Evolutionary conservation across 2,329 filamentous ascomycete genomes (phyloP).

Genomic region (Parastagonospora nodorum): DNA sequence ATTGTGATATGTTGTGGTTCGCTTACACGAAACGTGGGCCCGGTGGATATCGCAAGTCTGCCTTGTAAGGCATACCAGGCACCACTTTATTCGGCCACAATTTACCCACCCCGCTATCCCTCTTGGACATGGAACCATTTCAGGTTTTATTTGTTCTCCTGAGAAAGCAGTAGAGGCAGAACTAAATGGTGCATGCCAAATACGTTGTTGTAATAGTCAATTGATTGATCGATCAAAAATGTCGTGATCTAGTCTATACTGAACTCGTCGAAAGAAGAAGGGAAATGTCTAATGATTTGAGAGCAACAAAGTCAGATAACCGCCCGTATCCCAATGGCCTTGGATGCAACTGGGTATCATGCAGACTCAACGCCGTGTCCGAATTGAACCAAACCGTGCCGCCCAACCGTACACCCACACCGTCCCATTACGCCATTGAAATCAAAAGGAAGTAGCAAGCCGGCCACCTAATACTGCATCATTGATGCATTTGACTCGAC

Average conservation of each 20-base stretch:
- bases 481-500: neutral
- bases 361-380: neutral
- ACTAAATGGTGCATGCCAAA: too few species aligned
- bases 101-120: too few species aligned
- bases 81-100: neutral
- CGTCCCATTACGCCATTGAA: neutral
- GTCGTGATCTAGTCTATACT: neutral
- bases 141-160: neutral
- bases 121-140: neutral
- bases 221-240: neutral
- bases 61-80: conserved; percentile 4
- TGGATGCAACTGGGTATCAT: conserved; percentile 1
- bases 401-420: neutral
- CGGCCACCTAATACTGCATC: neutral
- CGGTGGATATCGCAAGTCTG: conserved; percentile 2
- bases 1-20: neutral
- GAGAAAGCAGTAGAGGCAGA: too few species aligned
- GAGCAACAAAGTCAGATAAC: neutral
- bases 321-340: neutral
- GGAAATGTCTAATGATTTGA: neutral
- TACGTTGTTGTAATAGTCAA: too few species aligned
- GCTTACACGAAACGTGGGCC: neutral
- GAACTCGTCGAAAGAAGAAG: neutral
- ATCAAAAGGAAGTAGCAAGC: neutral
- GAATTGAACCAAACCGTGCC: neutral